A percentile compares a stretch with the other conserved stretches of the same genome.
phyloP scores from a whole-genome alignment of 2,329 filamentous ascomycete genomes.

The Arthrinium phaeospermum region DNA sequence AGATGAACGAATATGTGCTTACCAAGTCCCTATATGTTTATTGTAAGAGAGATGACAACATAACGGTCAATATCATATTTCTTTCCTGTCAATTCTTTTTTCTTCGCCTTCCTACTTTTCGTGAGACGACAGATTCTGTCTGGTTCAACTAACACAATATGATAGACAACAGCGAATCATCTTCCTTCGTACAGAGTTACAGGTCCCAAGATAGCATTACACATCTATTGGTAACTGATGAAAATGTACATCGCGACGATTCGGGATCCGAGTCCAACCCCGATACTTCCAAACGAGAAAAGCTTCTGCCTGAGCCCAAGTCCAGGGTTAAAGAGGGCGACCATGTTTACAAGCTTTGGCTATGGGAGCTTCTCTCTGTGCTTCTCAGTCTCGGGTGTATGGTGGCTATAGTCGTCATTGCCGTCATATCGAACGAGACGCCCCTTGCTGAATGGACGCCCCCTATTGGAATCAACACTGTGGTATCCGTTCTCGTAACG shows the following conservation, averaged over 20 bases:
- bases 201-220: background rate
- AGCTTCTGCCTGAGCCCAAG: background rate
- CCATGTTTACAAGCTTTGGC: constrained; percentile 26
- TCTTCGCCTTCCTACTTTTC: no score
- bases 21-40: no score
- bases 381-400: constrained; percentile 28
- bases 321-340: background rate
- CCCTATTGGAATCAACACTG: constrained; percentile 36
- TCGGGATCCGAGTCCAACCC: background rate
- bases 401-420: constrained; percentile 23
- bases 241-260: background rate
- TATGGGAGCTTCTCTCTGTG: constrained; percentile 32
- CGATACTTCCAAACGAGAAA: background rate
- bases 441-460: constrained; percentile 28
- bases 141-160: background rate
- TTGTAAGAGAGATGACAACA: no score
- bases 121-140: no score
- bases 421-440: constrained; percentile 23
- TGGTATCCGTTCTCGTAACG: constrained; percentile 30
- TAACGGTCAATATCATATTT: no score
- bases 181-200: background rate
- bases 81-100: no score
- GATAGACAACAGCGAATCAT: background rate
- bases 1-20: no score
- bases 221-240: background rate